A percentile compares a stretch with the other conserved stretches of the same genome.
Conservation (phyloP, 805 yeast genomes). For the Wickerhamomyces mucosus region DNA sequence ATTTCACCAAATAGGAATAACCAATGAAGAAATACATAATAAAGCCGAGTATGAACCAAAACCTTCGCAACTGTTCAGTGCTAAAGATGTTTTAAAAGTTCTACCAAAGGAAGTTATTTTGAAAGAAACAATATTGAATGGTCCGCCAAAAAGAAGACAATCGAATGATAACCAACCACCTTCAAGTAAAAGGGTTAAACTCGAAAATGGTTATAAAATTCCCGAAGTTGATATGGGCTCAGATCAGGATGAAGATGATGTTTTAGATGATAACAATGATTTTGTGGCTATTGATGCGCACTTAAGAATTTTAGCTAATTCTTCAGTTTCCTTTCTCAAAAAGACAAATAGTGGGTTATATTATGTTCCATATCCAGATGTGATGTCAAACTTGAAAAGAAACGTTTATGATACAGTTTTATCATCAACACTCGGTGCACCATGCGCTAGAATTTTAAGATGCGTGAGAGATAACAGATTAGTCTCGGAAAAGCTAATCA, state of each 20-base stretch:
- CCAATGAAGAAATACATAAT: slow-evolving; percentile 34
- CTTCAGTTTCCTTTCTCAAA: slow-evolving; percentile 49
- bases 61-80: slow-evolving; percentile 26
- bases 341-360: slow-evolving; percentile 48
- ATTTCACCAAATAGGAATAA: slow-evolving; percentile 36
- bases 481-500: slow-evolving; percentile 77
- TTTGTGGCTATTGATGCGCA: slow-evolving; percentile 45
- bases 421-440: slow-evolving; percentile 52
- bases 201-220: slow-evolving; percentile 27
- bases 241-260: slow-evolving; percentile 23
- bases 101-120: slow-evolving; percentile 35
- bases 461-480: slow-evolving; percentile 62
- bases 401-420: slow-evolving; percentile 47
- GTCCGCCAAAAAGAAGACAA: slow-evolving; percentile 25
- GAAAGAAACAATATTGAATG: slow-evolving; percentile 34
- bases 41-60: slow-evolving; percentile 22
- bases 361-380: slow-evolving; percentile 51
- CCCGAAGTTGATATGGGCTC: slow-evolving; percentile 17
- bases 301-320: slow-evolving; percentile 51
- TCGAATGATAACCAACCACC: slow-evolving; percentile 17
- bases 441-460: slow-evolving; percentile 65
- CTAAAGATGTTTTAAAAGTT: slow-evolving; percentile 31
- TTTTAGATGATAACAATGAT: slow-evolving; percentile 20
- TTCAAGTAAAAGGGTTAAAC: slow-evolving; percentile 25
- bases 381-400: slow-evolving; percentile 37